A percentile compares a stretch with the other conserved stretches of the same genome.
phyloP scores from a whole-genome alignment of 192 early-diverging fungal species.

The Nowakowskiella sp. region DNA sequence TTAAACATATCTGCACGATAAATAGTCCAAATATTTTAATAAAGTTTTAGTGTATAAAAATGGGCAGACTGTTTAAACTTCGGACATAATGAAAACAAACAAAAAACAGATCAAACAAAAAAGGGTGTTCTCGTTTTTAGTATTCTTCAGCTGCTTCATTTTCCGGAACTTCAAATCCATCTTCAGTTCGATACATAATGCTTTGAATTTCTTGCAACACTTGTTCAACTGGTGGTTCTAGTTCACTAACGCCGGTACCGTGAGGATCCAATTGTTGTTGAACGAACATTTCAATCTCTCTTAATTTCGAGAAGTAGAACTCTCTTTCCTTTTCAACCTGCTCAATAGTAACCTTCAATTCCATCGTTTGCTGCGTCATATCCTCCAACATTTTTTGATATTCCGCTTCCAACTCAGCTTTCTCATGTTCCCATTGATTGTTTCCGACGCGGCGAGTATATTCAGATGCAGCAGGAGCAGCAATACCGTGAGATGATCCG shows the following conservation, averaged over 20 bases:
- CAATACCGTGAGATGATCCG: background rate
- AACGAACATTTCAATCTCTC: conserved; percentile 89
- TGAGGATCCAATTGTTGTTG: conserved; percentile 67
- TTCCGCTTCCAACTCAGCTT: conserved; percentile 32
- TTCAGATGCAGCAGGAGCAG: background rate
- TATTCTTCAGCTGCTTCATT: conserved; percentile 26
- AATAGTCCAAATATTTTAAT: too few species aligned
- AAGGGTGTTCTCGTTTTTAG: conserved; percentile 55
- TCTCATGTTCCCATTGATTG: conserved; percentile 3
- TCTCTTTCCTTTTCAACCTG: conserved; percentile 94
- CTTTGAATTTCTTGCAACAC: conserved; percentile 66
- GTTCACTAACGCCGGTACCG: conserved; percentile 22
- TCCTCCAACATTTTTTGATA: conserved; percentile 63
- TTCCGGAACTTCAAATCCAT: conserved; percentile 76
- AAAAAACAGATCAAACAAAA: conserved; percentile 46
- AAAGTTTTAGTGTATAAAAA: too few species aligned
- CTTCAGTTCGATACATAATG: conserved; percentile 79
- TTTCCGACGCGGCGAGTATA: conserved; percentile 2
- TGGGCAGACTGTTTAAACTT: too few species aligned
- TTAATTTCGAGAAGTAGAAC: conserved; percentile 91
- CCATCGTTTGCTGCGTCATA: conserved; percentile 67
- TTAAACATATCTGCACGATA: too few species aligned
- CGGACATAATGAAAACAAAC: too few species aligned
- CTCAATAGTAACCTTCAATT: conserved; percentile 78
- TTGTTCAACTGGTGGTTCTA: conserved; percentile 17